Conservation (phyloP, 148 eudicot genomes). For the Dysphania ambrosioides region DNA sequence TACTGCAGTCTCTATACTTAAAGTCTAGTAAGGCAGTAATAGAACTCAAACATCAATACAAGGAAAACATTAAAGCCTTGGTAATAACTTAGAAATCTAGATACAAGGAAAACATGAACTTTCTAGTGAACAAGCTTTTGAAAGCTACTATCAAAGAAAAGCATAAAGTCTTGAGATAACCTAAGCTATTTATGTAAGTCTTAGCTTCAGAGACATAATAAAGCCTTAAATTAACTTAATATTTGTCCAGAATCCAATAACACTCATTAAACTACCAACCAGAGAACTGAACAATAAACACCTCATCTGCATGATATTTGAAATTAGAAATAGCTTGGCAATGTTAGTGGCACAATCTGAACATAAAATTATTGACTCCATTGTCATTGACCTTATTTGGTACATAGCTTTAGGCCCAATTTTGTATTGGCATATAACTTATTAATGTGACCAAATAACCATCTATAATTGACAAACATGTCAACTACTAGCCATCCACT, state of each 20-base stretch:
- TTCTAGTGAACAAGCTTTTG: neutral
- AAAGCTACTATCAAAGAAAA: neutral
- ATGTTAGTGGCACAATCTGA: neutral
- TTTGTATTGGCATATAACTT: neutral
- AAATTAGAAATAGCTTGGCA: neutral
- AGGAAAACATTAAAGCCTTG: constrained; percentile 4
- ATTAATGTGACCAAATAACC: neutral
- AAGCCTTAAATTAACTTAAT: too few relatives aligned
- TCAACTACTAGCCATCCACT: neutral
- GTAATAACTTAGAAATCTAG: neutral
- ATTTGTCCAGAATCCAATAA: neutral
- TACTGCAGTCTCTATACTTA: neutral
- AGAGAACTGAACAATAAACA: neutral
- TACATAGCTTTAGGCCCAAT: neutral
- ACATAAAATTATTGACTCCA: neutral
- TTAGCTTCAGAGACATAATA: neutral
- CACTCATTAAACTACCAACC: too few relatives aligned
- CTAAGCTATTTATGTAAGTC: neutral
- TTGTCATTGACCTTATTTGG: neutral
- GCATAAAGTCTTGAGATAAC: neutral
- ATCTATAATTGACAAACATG: neutral
- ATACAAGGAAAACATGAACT: neutral
- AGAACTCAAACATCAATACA: neutral
- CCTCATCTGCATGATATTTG: neutral
- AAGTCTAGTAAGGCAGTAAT: neutral